These are phyloP conservation scores for Rhazya stricta DNA, from an alignment of 257 asterid genomes.

Conservation along the genomic window DNA sequence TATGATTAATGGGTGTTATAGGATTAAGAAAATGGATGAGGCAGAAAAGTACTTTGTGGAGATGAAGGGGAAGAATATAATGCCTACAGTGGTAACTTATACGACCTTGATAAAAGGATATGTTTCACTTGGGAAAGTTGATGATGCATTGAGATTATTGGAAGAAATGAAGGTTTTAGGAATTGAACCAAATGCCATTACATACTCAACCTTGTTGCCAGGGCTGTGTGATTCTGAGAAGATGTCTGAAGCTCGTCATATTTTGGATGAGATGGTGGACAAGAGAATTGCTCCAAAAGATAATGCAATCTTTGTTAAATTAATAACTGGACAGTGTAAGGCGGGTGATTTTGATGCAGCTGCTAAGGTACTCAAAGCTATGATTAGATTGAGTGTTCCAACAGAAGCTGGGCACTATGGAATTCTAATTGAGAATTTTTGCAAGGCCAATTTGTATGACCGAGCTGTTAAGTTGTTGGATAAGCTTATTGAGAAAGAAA, in stretches of 20 bases:
- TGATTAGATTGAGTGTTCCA: slow-evolving; percentile 73
- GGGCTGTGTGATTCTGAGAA: slow-evolving; percentile 75
- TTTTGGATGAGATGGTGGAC: slow-evolving; percentile 77
- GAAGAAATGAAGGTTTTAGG: slow-evolving; percentile 80
- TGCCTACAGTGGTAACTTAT: slow-evolving; percentile 65
- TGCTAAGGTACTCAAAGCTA: slow-evolving; percentile 65
- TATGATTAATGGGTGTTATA: slow-evolving; percentile 64
- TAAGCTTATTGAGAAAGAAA: slow-evolving; percentile 76
- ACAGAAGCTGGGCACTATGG: slow-evolving; percentile 95
- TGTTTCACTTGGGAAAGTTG: slow-evolving; percentile 53
- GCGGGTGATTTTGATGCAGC: slow-evolving; percentile 76
- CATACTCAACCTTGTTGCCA: slow-evolving; percentile 74
- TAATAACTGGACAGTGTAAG: slow-evolving; percentile 68
- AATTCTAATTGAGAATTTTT: slow-evolving; percentile 69
- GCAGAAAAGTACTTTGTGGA: slow-evolving; percentile 77
- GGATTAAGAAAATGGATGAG: slow-evolving; percentile 67
- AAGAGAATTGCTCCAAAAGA: slow-evolving; percentile 59
- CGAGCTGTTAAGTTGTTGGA: slow-evolving; percentile 64
- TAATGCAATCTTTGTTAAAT: slow-evolving; percentile 50
- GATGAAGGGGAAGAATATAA: slow-evolving; percentile 76
- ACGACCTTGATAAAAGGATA: slow-evolving; percentile 84
- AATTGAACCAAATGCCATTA: slow-evolving; percentile 64
- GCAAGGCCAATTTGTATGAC: slow-evolving; percentile 65
- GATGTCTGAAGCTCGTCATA: slow-evolving; percentile 60
- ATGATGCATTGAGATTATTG: slow-evolving; percentile 71